Percentiles rank a stretch among this genome's conserved stretches.
Conservation (phyloP, 441 rosid species). For the Adansonia grandidieri region DNA sequence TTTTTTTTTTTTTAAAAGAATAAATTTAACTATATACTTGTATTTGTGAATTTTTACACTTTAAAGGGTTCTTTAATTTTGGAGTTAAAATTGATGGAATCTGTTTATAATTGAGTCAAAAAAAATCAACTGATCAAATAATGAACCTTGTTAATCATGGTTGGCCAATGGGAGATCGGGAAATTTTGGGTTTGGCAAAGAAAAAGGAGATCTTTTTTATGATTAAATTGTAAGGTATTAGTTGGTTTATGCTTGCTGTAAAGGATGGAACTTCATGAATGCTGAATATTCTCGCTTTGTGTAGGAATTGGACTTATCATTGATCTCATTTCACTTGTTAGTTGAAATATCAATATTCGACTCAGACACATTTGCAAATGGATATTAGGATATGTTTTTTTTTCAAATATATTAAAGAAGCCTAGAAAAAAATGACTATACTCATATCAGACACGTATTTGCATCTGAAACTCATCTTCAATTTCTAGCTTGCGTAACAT, state of each 20-base stretch:
- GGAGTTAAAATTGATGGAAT: background rate
- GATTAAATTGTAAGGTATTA: background rate
- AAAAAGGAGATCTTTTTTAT: background rate
- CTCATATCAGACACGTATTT: too few species aligned
- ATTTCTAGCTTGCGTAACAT: too few species aligned
- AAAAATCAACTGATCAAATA: background rate
- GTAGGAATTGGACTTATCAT: background rate
- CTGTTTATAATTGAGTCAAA: background rate
- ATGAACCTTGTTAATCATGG: constrained; percentile 1
- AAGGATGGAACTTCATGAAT: background rate
- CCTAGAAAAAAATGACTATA: too few species aligned
- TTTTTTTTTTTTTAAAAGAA: background rate
- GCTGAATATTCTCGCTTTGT: background rate
- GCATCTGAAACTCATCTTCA: too few species aligned
- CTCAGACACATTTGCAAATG: too few species aligned
- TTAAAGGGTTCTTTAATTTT: background rate
- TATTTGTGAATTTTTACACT: background rate
- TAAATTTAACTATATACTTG: background rate
- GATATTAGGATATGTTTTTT: too few species aligned
- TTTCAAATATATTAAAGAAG: too few species aligned
- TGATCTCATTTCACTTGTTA: background rate
- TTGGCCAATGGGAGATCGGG: background rate
- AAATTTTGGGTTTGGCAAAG: background rate
- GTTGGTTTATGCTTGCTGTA: background rate
- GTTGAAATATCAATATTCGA: too few species aligned